A percentile compares a stretch with the other conserved stretches of the same genome.
phyloP scores from a whole-genome alignment of 176 grass and related monocot genomes.

The Canna indica region DNA sequence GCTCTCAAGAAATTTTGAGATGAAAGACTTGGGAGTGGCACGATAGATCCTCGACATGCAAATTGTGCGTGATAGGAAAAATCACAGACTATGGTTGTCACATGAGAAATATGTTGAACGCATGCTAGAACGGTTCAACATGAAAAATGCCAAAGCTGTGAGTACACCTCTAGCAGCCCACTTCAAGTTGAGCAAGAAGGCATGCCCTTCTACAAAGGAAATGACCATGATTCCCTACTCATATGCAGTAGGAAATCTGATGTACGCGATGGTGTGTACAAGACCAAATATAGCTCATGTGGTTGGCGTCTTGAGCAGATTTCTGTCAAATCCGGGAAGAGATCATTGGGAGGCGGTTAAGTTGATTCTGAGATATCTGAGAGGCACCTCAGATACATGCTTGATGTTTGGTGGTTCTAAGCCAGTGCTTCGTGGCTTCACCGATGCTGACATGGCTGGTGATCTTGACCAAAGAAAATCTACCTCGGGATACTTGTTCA shows the following conservation, averaged over 20 bases:
- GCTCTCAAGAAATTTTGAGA: background rate
- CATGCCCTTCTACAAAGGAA: background rate
- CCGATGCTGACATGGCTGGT: conserved; percentile 5
- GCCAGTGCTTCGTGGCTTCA: background rate
- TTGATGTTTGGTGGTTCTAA: background rate
- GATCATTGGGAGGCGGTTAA: too few relatives aligned
- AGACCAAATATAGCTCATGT: background rate
- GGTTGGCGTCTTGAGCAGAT: conserved; percentile 4
- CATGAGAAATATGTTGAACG: background rate
- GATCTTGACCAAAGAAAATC: background rate
- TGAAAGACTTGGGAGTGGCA: conserved; percentile 5
- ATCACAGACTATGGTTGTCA: conserved; percentile 7
- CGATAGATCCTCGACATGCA: conserved; percentile 1
- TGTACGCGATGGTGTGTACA: conserved; percentile 15
- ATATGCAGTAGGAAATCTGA: conserved; percentile 10
- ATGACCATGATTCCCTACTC: conserved; percentile 1
- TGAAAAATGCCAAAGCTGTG: background rate
- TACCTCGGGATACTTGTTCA: conserved; percentile 1
- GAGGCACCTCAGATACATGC: background rate
- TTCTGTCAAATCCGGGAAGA: too few relatives aligned
- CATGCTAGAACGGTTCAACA: conserved; percentile 20
- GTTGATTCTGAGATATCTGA: conserved; percentile 16
- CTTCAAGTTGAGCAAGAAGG: background rate
- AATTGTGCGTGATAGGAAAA: conserved; percentile 6
- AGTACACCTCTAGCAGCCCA: background rate